Conservation (phyloP, 2,329 filamentous ascomycete species). For the Aspergillus sp. region DNA sequence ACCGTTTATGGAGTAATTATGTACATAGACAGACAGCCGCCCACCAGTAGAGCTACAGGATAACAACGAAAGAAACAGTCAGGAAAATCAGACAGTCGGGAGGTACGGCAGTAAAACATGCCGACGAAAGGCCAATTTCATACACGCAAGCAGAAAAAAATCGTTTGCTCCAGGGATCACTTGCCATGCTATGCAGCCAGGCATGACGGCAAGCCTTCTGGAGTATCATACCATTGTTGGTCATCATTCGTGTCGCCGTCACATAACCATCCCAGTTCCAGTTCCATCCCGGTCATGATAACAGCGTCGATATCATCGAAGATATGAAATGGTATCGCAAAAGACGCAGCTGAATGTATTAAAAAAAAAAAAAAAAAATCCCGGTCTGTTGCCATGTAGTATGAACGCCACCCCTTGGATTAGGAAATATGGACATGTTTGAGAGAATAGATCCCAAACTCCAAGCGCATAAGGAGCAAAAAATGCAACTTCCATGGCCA, state of each 20-base stretch:
- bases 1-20: slow-evolving; percentile 10
- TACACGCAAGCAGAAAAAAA: slow-evolving; percentile 14
- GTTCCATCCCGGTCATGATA: slow-evolving; percentile 6
- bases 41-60: slow-evolving; percentile 4
- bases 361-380: slow-evolving; percentile 5
- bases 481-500: slow-evolving; percentile 1
- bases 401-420: slow-evolving; percentile 8
- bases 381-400: slow-evolving; percentile 12
- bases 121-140: slow-evolving; percentile 11
- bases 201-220: slow-evolving; percentile 7
- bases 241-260: slow-evolving; percentile 14
- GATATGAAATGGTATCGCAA: slow-evolving; percentile 4
- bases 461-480: slow-evolving; percentile 6
- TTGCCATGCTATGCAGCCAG: slow-evolving; percentile 13
- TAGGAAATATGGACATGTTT: slow-evolving; percentile 6
- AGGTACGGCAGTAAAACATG: slow-evolving; percentile 29
- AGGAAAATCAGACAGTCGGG: slow-evolving; percentile 15
- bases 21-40: slow-evolving; percentile 15
- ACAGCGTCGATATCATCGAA: slow-evolving; percentile 9
- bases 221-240: slow-evolving; percentile 9
- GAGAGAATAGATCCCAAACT: slow-evolving; percentile 7
- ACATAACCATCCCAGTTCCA: slow-evolving; percentile 5
- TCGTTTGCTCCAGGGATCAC: slow-evolving; percentile 4
- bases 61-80: slow-evolving; percentile 8
- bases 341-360: slow-evolving; percentile 5